Percentiles rank a stretch among this genome's conserved stretches.
phyloP scores from a whole-genome alignment of 106 monocot species.

The Dendrobium nobile region DNA sequence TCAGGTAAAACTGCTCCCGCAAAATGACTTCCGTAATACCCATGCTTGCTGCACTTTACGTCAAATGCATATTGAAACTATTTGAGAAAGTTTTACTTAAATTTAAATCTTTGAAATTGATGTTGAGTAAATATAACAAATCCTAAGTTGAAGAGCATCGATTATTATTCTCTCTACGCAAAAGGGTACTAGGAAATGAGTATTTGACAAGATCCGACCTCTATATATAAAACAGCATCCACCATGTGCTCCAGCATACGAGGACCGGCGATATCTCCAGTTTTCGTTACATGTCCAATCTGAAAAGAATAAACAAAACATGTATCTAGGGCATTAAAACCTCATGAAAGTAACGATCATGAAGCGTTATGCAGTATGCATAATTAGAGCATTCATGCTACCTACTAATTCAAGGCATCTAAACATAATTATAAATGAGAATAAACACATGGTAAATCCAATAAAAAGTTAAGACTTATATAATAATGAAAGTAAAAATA shows the following conservation, averaged over 20 bases:
- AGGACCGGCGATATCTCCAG: constrained; percentile 96
- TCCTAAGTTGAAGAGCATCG: background rate
- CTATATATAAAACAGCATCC: constrained; percentile 96
- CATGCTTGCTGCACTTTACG: background rate
- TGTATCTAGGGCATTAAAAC: background rate
- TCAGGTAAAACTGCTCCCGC: background rate
- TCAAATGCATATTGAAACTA: background rate
- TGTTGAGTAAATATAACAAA: background rate
- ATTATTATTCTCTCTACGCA: background rate
- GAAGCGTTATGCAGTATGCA: background rate
- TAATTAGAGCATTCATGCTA: background rate
- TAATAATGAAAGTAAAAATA: background rate
- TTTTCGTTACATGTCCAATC: constrained; percentile 99
- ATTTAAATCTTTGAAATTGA: background rate
- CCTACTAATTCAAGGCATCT: background rate
- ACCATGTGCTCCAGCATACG: constrained; percentile 94
- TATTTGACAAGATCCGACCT: constrained; percentile 34
- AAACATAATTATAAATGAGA: background rate
- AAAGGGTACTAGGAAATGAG: background rate
- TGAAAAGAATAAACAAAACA: constrained; percentile 19
- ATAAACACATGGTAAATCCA: background rate
- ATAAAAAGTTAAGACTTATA: background rate
- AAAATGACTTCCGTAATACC: background rate
- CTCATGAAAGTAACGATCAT: background rate
- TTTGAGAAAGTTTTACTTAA: background rate